Conservation (phyloP, 768 basidiomycete species). For the Holtermanniella nyarrowii region DNA sequence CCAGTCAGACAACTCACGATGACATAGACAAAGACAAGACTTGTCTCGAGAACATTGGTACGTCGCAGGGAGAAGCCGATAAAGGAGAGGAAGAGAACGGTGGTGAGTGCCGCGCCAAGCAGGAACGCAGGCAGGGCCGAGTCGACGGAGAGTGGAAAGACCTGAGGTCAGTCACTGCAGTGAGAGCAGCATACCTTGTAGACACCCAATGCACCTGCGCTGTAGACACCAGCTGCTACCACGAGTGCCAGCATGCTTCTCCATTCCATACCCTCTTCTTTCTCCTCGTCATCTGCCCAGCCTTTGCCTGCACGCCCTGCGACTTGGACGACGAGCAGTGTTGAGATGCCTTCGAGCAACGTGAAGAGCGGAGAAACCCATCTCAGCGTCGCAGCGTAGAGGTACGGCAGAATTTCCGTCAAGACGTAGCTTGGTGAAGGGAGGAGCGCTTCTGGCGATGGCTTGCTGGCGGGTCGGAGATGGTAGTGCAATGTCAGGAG, state of each 20-base stretch:
- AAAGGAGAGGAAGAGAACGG: conserved; percentile 78
- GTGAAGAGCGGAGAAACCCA: conserved; percentile 39
- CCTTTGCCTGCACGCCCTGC: conserved; percentile 37
- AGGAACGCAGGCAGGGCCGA: conserved; percentile 81
- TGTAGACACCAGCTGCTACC: conserved; percentile 29
- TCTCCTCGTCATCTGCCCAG: conserved; percentile 40
- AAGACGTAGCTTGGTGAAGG: conserved; percentile 13
- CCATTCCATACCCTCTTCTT: conserved; percentile 38
- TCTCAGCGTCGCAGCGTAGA: conserved; percentile 35
- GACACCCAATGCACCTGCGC: conserved; percentile 29
- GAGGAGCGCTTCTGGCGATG: neutral
- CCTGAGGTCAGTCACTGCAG: conserved; percentile 6
- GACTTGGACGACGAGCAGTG: conserved; percentile 37
- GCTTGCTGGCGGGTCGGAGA: conserved; percentile 26
- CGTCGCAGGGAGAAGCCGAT: conserved; percentile 81
- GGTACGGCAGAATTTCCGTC: conserved; percentile 29
- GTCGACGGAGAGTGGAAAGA: conserved; percentile 66
- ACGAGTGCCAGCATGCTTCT: conserved; percentile 35
- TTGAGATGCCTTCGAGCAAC: conserved; percentile 38
- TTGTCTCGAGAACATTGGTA: conserved; percentile 87
- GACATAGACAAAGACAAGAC: conserved; percentile 73
- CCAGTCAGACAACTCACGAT: conserved; percentile 41
- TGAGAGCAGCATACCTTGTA: conserved; percentile 20
- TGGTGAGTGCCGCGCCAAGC: conserved; percentile 74
- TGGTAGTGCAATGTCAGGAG: conserved; percentile 34